Evolutionary conservation across 331 rosid genomes (phyloP).

Genomic region (Quercus lobata): DNA sequence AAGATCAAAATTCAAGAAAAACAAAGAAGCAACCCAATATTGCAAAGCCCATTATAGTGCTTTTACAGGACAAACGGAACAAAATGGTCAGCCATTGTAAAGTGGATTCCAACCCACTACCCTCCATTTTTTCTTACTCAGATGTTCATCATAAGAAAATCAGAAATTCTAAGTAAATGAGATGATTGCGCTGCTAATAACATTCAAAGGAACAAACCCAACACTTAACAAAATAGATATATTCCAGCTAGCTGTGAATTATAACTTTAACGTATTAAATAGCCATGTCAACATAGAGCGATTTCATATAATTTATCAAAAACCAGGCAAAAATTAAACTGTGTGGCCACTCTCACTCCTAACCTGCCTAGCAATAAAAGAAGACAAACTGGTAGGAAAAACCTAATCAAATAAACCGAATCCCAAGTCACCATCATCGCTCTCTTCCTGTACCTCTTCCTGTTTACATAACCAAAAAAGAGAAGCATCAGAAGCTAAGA

Average conservation of each 20-base stretch:
- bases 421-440: slow-evolving; percentile 59
- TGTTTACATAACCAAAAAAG: slow-evolving; percentile 20
- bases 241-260: not conserved
- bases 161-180: too few species aligned
- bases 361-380: not conserved
- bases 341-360: not conserved
- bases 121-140: too few species aligned
- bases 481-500: not conserved
- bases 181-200: too few species aligned
- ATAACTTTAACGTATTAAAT: not conserved
- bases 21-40: too few species aligned
- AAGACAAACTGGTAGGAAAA: slow-evolving; percentile 1
- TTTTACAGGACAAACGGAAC: too few species aligned
- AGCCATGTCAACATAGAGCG: not conserved
- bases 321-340: slow-evolving; percentile 7
- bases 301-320: not conserved
- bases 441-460: slow-evolving; percentile 71
- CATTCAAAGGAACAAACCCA: not conserved
- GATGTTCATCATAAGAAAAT: too few species aligned
- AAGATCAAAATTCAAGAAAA: too few species aligned
- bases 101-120: too few species aligned
- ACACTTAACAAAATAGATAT: not conserved
- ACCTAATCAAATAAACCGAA: slow-evolving; percentile 54
- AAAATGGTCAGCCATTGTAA: too few species aligned
- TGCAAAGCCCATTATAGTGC: too few species aligned